A percentile compares a stretch with the other conserved stretches of the same genome.
Conservation (phyloP, 345 rosid genomes). For the Aurinia saxatilis region DNA sequence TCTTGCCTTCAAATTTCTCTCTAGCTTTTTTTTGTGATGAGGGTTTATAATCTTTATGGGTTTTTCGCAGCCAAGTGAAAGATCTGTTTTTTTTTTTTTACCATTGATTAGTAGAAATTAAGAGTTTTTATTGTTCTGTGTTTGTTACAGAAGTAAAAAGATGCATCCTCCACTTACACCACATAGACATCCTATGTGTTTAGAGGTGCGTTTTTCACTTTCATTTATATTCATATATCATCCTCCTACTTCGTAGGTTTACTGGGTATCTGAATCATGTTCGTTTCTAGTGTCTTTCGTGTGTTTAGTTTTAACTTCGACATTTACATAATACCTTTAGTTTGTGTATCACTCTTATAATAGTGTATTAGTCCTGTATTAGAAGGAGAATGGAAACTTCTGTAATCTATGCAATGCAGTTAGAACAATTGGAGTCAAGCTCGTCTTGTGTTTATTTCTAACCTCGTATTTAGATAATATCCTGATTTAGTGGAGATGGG, state of each 20-base stretch:
- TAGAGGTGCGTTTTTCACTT: constrained; percentile 36
- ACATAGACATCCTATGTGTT: constrained; percentile 91
- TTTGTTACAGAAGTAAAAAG: constrained; percentile 9
- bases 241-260: not conserved
- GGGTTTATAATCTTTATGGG: not conserved
- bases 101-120: not conserved
- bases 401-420: not conserved
- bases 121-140: not conserved
- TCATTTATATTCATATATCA: not conserved
- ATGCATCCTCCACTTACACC: constrained; percentile 96
- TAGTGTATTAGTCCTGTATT: not conserved
- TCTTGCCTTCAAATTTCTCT: not conserved
- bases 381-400: not conserved
- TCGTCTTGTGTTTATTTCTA: too few species aligned
- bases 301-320: not conserved
- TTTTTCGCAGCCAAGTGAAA: not conserved
- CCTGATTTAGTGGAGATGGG: not conserved
- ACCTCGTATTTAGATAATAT: not conserved
- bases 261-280: not conserved
- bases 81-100: not conserved
- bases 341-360: not conserved
- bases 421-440: too few species aligned
- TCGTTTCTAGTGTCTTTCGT: not conserved
- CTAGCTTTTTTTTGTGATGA: too few species aligned
- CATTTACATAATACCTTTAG: not conserved